A percentile compares a stretch with the other conserved stretches of the same genome.
These are phyloP conservation scores for Cucurbita pepo DNA, from an alignment of 306 rosid genomes.

Conservation along the genomic window DNA sequence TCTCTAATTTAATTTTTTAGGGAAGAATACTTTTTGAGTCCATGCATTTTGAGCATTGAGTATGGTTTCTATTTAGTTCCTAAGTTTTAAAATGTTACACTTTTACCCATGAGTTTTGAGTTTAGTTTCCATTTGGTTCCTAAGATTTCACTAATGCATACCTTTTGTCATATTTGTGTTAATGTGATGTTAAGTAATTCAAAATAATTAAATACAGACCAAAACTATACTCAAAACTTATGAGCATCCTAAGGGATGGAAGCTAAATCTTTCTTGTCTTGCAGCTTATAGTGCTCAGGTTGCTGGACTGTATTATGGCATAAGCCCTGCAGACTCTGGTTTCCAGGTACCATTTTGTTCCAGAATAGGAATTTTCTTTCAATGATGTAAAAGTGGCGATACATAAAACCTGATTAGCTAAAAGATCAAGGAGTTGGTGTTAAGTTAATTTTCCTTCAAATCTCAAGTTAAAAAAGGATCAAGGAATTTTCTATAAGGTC, in stretches of 20 bases:
- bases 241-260: background rate
- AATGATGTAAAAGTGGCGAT: background rate
- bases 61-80: background rate
- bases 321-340: constrained; percentile 39
- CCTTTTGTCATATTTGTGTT: too few species aligned
- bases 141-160: background rate
- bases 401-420: background rate
- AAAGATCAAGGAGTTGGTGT: background rate
- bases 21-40: background rate
- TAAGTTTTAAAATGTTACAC: background rate
- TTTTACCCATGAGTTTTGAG: background rate
- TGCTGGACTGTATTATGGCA: constrained; percentile 63
- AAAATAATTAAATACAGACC: too few species aligned
- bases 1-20: background rate
- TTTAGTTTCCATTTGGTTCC: background rate
- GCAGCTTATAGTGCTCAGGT: constrained; percentile 84
- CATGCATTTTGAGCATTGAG: too few species aligned
- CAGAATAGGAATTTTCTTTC: background rate
- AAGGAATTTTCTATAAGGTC: too few species aligned
- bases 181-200: too few species aligned
- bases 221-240: too few species aligned
- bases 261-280: constrained; percentile 5
- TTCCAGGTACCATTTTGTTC: constrained; percentile 45
- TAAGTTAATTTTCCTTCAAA: background rate
- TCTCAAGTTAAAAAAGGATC: background rate